phyloP scores from a whole-genome alignment of 2,329 filamentous ascomycete species.

The Hypocreales sp. region DNA sequence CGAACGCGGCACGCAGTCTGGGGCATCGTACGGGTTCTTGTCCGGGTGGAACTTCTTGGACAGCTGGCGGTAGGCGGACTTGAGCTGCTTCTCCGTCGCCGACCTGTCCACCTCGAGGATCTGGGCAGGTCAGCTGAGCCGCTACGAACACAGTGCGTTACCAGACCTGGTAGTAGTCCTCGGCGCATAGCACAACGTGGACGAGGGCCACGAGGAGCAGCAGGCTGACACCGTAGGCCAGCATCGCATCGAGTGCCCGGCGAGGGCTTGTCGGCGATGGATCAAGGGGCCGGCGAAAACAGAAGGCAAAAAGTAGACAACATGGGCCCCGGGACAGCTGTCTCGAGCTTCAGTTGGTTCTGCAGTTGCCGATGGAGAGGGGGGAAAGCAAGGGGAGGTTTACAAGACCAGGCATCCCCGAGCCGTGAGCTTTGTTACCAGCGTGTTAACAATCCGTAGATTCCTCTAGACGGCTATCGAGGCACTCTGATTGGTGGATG shows the following conservation, averaged over 20 bases:
- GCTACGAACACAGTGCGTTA: no score
- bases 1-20: background rate
- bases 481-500: constrained; percentile 6
- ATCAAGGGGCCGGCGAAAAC: no score
- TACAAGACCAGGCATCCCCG: background rate
- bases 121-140: no score
- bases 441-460: constrained; percentile 17
- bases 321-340: no score
- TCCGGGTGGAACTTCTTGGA: constrained; percentile 96
- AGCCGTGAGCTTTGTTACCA: constrained; percentile 9
- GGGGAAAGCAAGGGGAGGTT: background rate
- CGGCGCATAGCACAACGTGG: constrained; percentile 39
- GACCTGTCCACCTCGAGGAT: constrained; percentile 65
- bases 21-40: constrained; percentile 71
- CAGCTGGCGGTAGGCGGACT: constrained; percentile 78
- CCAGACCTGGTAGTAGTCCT: constrained; percentile 63
- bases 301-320: no score
- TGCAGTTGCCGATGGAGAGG: no score
- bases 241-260: no score
- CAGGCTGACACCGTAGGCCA: constrained; percentile 32
- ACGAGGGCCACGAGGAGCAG: constrained; percentile 35
- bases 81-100: constrained; percentile 77
- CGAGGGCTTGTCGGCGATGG: no score
- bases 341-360: no score
- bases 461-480: constrained; percentile 7